phyloP scores from a whole-genome alignment of 2,329 filamentous ascomycete species.

The Monilinia fructigena region DNA sequence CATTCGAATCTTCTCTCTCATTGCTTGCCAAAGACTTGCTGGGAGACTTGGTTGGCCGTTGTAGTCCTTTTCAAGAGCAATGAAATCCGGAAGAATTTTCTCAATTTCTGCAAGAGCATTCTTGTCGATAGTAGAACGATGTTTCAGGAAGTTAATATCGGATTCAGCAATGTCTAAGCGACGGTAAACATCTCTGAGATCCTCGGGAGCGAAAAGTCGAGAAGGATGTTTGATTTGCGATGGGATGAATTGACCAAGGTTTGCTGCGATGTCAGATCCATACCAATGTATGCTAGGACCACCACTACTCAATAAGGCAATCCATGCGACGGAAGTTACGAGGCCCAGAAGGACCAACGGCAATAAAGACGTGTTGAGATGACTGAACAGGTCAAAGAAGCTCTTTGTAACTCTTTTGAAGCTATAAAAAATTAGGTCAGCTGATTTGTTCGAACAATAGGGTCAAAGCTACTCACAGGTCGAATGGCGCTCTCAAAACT shows the following conservation, averaged over 20 bases:
- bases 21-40: constrained; percentile 63
- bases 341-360: neutral
- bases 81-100: constrained; percentile 52
- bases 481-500: neutral
- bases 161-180: constrained; percentile 32
- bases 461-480: neutral
- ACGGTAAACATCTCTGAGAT: constrained; percentile 30
- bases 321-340: constrained; percentile 3
- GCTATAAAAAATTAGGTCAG: constrained; percentile 1
- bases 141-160: constrained; percentile 29
- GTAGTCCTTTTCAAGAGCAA: constrained; percentile 54
- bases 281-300: constrained; percentile 12
- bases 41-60: constrained; percentile 55
- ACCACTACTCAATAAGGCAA: neutral
- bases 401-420: neutral
- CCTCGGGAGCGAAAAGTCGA: constrained; percentile 20
- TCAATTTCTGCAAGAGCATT: constrained; percentile 44
- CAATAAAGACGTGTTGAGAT: neutral
- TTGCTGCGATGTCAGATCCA: constrained; percentile 14
- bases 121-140: constrained; percentile 32
- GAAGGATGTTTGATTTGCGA: constrained; percentile 16
- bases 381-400: neutral
- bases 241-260: constrained; percentile 18
- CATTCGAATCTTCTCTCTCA: constrained; percentile 55
- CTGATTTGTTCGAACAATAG: neutral